Evolutionary conservation across 495 filamentous ascomycete species (phyloP), one percentile per base, ranked within the genome.

Genomic region (Aspergillus sclerotioniger): DNA sequence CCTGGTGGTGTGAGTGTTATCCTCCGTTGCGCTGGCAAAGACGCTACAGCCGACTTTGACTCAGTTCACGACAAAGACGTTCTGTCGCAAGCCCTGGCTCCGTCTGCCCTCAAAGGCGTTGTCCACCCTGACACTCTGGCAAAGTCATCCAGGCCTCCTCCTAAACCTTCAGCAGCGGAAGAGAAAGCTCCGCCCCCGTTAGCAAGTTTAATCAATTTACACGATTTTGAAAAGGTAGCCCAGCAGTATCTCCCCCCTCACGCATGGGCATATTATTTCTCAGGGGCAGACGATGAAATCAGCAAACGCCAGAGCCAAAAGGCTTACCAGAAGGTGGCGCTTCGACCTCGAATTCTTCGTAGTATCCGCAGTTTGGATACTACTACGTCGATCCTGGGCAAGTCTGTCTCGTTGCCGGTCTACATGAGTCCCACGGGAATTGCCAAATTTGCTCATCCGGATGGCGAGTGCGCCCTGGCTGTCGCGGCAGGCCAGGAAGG

Each of bases 241-340:
- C 62, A 77, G 12, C 62, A 66, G 8, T 75, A 75, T 46, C 72
- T 88, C 12, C 70, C 80, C 3, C 68, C 76, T 2, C 90, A 90
- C 61, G 88, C 90, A 17, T 95, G 90, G 90, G 90, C 85, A 7
- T 95, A 93, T 68, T 95, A 94, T 68, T 87, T 84, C 4, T 90
- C 87, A 56, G 90, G 86, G 7, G 90, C 90, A 0, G 91, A 95
- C 63, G 91, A 95, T 62, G 90, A 95, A 73, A 91, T 94, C 73
- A 93, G 90, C 5, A 78, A 92, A 71, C 81, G 87, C 53, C 88
- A 92, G 65, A 94, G 92, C 70, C 85, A 87, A 71, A 80, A 82
- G 3, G 88, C 89, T 17, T 96, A 84, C 71, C 88, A 90, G 65
- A 87, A 87, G 54, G 86, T 94, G 63, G 87, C 88, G 78, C 89